These are phyloP conservation scores for Aspergillus pseudonomiae DNA, from an alignment of 2,329 filamentous ascomycete genomes.

Conservation along the genomic window DNA sequence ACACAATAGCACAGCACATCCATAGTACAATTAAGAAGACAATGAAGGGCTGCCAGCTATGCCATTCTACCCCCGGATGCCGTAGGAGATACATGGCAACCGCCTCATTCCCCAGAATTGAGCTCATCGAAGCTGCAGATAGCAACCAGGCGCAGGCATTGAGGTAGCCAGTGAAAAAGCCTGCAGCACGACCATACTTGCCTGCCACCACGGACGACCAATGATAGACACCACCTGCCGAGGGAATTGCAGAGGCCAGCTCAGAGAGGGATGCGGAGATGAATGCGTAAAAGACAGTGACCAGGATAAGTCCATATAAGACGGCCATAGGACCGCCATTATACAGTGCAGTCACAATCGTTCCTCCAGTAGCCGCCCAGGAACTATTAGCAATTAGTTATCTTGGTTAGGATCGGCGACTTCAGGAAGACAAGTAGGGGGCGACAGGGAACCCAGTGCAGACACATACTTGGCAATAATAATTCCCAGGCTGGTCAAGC, in stretches of 20 bases:
- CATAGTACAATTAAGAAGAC: conserved; percentile 53
- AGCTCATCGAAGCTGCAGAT: conserved; percentile 35
- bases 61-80: conserved; percentile 26
- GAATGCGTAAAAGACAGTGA: conserved; percentile 54
- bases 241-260: conserved; percentile 60
- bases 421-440: not conserved
- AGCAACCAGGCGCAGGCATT: conserved; percentile 38
- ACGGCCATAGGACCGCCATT: conserved; percentile 64
- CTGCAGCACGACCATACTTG: conserved; percentile 49
- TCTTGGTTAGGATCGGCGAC: not conserved
- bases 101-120: conserved; percentile 35
- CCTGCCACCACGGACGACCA: conserved; percentile 58
- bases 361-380: conserved; percentile 63
- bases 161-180: conserved; percentile 43
- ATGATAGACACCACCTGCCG: conserved; percentile 58
- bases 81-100: conserved; percentile 36
- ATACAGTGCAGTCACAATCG: conserved; percentile 55
- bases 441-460: too few relatives aligned
- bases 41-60: conserved; percentile 36
- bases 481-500: conserved; percentile 59
- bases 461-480: conserved; percentile 49
- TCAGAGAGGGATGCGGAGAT: conserved; percentile 61
- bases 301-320: conserved; percentile 57
- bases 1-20: conserved; percentile 52
- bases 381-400: conserved; percentile 41